phyloP scores from a whole-genome alignment of 257 asterid genomes.

The Fraxinus cuspidata region DNA sequence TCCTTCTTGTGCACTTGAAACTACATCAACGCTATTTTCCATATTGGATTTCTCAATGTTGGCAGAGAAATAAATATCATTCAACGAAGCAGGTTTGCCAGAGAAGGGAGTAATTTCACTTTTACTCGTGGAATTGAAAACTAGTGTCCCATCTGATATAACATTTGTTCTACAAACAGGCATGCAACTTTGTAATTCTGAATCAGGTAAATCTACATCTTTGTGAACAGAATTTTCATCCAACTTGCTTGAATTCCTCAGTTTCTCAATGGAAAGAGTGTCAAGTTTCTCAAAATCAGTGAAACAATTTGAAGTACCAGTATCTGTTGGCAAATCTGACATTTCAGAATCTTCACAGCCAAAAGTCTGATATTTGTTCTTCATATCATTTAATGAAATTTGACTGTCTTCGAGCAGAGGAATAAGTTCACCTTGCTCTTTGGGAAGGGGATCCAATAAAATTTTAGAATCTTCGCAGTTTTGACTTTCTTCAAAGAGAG shows the following conservation, averaged over 20 bases:
- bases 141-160: constrained; percentile 28
- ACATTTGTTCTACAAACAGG: constrained; percentile 19
- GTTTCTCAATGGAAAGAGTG: constrained; percentile 29
- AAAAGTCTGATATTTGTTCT: constrained; percentile 26
- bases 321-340: constrained; percentile 26
- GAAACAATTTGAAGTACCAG: constrained; percentile 21
- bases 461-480: constrained; percentile 13
- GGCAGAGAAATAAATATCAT: constrained; percentile 22
- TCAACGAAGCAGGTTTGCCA: constrained; percentile 29
- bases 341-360: constrained; percentile 30
- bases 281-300: constrained; percentile 26
- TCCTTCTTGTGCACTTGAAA: constrained; percentile 28
- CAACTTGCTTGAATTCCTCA: constrained; percentile 28
- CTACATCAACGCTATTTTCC: constrained; percentile 30
- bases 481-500: constrained; percentile 20
- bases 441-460: constrained; percentile 23
- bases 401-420: constrained; percentile 25
- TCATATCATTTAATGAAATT: constrained; percentile 25
- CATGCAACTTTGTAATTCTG: constrained; percentile 26
- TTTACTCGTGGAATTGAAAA: constrained; percentile 15
- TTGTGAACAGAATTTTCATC: constrained; percentile 33
- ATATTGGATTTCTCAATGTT: constrained; percentile 30
- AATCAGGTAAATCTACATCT: constrained; percentile 35
- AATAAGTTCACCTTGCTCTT: constrained; percentile 22
- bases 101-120: background rate